phyloP scores from a whole-genome alignment of 768 basidiomycete species.

The Phlebiopsis gigantea region DNA sequence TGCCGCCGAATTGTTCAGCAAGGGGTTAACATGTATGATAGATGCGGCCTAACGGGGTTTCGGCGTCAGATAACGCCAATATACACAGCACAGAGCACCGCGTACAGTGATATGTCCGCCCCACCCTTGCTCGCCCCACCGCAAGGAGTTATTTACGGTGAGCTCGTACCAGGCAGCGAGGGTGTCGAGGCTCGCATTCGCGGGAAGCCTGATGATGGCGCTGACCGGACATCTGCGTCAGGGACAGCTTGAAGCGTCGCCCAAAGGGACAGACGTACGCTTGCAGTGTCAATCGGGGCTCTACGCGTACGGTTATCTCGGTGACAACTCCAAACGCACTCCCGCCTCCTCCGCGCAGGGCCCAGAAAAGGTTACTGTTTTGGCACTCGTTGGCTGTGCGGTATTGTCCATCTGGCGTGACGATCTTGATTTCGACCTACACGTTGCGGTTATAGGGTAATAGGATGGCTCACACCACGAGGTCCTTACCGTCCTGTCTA shows the following conservation, averaged over 20 bases:
- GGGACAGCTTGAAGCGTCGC: neutral
- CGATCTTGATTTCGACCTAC: slow-evolving; percentile 43
- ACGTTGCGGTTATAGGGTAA: neutral
- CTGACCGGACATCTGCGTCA: slow-evolving; percentile 15
- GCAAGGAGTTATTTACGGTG: slow-evolving; percentile 25
- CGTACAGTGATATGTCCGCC: slow-evolving; percentile 32
- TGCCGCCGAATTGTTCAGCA: slow-evolving; percentile 31
- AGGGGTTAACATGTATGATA: slow-evolving; percentile 39
- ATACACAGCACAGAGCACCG: neutral
- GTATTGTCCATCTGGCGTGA: slow-evolving; percentile 46
- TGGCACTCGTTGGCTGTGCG: slow-evolving; percentile 41
- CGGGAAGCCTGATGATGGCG: slow-evolving; percentile 23
- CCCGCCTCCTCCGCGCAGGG: slow-evolving; percentile 41
- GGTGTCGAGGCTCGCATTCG: slow-evolving; percentile 16
- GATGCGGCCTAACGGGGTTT: slow-evolving; percentile 16
- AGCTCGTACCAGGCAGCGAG: slow-evolving; percentile 23
- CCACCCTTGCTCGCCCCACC: slow-evolving; percentile 33
- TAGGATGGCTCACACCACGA: slow-evolving; percentile 4
- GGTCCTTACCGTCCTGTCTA: slow-evolving; percentile 27
- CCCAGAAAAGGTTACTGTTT: slow-evolving; percentile 50
- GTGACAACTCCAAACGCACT: slow-evolving; percentile 32
- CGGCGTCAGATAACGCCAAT: slow-evolving; percentile 14
- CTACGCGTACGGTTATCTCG: slow-evolving; percentile 18
- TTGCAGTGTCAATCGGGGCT: slow-evolving; percentile 19
- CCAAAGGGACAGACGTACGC: slow-evolving; percentile 15